A percentile compares a stretch with the other conserved stretches of the same genome.
phyloP scores from a whole-genome alignment of 83 land plant species.

The Picea abies region DNA sequence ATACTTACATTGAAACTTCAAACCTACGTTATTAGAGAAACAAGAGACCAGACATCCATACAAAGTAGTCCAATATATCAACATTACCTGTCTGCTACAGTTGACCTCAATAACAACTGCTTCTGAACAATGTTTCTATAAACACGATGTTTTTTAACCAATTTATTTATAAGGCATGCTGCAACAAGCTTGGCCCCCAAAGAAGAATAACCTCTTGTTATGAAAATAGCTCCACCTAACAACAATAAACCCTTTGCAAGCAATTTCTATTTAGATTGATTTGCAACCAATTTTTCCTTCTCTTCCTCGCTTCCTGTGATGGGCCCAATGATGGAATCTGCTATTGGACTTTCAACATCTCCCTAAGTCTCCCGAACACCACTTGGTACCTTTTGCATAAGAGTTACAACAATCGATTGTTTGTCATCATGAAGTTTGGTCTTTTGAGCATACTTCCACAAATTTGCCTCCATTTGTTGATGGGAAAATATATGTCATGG shows the following conservation, averaged over 20 bases:
- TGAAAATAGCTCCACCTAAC: constrained; percentile 45
- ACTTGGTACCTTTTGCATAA: too few species aligned
- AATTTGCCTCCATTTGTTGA: too few species aligned
- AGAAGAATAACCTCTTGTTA: constrained; percentile 48
- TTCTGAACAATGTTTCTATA: not conserved
- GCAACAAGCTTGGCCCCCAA: constrained; percentile 62
- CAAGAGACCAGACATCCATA: not conserved
- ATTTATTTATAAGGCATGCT: constrained; percentile 53
- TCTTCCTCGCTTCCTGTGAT: not conserved
- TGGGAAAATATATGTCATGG: too few species aligned
- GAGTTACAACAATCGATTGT: too few species aligned
- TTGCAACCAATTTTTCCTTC: constrained; percentile 18
- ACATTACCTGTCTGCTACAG: not conserved
- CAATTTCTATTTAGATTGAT: constrained; percentile 39
- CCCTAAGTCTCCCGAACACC: too few species aligned
- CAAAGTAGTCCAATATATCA: not conserved
- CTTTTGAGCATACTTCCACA: too few species aligned
- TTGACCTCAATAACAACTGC: not conserved
- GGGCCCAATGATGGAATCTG: not conserved
- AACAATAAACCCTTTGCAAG: constrained; percentile 55
- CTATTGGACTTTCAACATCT: too few species aligned
- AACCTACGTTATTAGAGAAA: too few species aligned
- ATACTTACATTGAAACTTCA: not conserved
- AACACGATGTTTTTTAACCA: constrained; percentile 16
- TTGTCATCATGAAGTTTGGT: too few species aligned